These are phyloP conservation scores for Platismatia glauca DNA, from an alignment of 495 filamentous ascomycete genomes.

Conservation along the genomic window DNA sequence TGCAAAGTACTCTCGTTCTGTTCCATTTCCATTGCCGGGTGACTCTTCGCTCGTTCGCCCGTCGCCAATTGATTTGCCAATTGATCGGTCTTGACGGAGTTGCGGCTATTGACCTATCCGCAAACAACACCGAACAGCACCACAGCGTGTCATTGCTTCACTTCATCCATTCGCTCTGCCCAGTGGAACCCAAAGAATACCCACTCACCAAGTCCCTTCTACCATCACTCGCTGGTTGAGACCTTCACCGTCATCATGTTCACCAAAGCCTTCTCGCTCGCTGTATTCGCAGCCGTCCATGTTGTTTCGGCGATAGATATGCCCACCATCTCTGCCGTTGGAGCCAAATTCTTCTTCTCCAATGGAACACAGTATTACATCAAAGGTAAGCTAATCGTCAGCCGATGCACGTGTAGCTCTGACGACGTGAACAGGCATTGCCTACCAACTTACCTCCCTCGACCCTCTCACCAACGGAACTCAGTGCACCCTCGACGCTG, in stretches of 20 bases:
- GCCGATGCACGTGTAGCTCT: constrained; percentile 18
- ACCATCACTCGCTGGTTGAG: neutral
- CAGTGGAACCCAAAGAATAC: neutral
- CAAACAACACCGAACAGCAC: neutral
- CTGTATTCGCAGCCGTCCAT: constrained; percentile 7
- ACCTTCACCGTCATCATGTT: constrained; percentile 11
- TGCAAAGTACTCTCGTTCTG: neutral
- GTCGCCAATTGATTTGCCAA: constrained; percentile 2
- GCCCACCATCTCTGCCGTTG: constrained; percentile 56
- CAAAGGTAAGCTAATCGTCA: constrained; percentile 49
- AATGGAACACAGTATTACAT: constrained; percentile 73
- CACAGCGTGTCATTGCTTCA: neutral
- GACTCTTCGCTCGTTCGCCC: constrained; percentile 5
- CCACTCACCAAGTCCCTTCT: neutral
- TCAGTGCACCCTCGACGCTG: constrained; percentile 72
- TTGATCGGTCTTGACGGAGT: neutral
- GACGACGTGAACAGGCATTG: constrained; percentile 46
- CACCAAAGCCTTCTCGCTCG: constrained; percentile 4
- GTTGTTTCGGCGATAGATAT: constrained; percentile 20
- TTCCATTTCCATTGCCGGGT: neutral
- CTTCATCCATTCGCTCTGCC: neutral
- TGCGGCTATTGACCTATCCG: neutral
- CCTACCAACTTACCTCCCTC: constrained; percentile 55
- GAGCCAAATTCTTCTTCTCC: constrained; percentile 76
- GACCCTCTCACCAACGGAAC: constrained; percentile 67